A percentile compares a stretch with the other conserved stretches of the same genome.
Conservation (phyloP, 2,329 filamentous ascomycete species). For the Phialophora tarda region DNA sequence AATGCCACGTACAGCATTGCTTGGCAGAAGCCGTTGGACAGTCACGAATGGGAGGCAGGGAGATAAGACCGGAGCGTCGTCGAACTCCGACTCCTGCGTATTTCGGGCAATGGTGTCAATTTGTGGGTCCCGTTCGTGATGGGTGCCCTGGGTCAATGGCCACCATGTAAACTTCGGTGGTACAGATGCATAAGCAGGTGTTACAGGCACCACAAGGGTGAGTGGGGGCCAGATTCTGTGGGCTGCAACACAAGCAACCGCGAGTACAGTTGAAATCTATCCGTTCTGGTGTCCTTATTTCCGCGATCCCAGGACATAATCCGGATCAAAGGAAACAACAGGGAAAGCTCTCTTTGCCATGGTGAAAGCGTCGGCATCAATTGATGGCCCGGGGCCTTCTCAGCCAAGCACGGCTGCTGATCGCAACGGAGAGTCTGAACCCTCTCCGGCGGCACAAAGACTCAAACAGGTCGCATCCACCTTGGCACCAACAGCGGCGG, state of each 20-base stretch:
- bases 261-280: neutral
- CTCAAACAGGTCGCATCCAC: neutral
- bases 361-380: neutral
- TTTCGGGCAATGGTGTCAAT: slow-evolving; percentile 23
- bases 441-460: neutral
- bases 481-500: neutral
- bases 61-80: slow-evolving; percentile 1
- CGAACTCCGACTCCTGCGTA: slow-evolving; percentile 11
- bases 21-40: no score
- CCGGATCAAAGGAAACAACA: neutral
- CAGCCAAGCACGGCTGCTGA: neutral
- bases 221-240: neutral
- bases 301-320: neutral
- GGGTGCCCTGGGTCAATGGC: neutral
- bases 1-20: no score
- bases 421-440: neutral
- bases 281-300: neutral
- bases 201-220: neutral
- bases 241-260: neutral
- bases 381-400: slow-evolving; percentile 6
- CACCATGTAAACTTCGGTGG: neutral
- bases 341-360: neutral
- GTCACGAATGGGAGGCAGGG: neutral
- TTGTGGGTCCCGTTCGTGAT: slow-evolving; percentile 24
- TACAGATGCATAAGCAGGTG: neutral